Percentiles rank a stretch among this genome's conserved stretches.
Conservation (phyloP, 352 stramenopile genomes). For the Pythium coloratum region DNA sequence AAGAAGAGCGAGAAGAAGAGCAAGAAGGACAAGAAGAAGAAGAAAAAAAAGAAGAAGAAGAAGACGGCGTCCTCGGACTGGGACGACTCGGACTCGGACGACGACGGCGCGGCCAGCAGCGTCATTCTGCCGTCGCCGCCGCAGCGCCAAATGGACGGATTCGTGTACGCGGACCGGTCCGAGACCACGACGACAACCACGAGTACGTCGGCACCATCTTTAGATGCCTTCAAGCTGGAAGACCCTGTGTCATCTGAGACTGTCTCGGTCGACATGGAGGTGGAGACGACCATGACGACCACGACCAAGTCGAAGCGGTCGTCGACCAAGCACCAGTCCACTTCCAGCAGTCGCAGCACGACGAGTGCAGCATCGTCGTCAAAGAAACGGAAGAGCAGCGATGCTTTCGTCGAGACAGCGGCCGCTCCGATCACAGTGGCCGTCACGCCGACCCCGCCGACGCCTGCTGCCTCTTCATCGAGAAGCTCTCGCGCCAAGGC, state of each 20-base stretch:
- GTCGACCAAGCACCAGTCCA: constrained; percentile 11
- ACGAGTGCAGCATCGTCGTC: constrained; percentile 11
- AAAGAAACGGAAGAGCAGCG: constrained; percentile 34
- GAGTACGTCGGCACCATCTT: background rate
- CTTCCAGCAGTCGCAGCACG: constrained; percentile 2
- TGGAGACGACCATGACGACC: constrained; percentile 13
- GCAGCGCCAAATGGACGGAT: constrained; percentile 30
- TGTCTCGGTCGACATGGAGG: background rate
- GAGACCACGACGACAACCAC: background rate
- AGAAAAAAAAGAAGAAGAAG: constrained; percentile 57
- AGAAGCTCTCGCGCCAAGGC: constrained; percentile 7
- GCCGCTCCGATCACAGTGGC: background rate
- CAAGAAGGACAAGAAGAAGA: constrained; percentile 64
- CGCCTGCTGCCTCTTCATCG: constrained; percentile 5
- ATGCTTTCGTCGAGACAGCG: constrained; percentile 10
- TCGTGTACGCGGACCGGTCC: constrained; percentile 31
- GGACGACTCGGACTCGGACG: constrained; percentile 59
- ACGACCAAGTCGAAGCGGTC: constrained; percentile 13
- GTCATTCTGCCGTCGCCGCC: constrained; percentile 30
- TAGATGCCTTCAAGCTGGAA: background rate
- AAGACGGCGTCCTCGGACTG: constrained; percentile 37
- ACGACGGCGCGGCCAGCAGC: constrained; percentile 37
- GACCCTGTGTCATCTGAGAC: background rate
- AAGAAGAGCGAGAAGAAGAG: constrained; percentile 27
- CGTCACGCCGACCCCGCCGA: constrained; percentile 8